Percentiles rank a stretch among this genome's conserved stretches.
Conservation (phyloP, 2,329 filamentous ascomycete species). For the Xylariaceae sp. region DNA sequence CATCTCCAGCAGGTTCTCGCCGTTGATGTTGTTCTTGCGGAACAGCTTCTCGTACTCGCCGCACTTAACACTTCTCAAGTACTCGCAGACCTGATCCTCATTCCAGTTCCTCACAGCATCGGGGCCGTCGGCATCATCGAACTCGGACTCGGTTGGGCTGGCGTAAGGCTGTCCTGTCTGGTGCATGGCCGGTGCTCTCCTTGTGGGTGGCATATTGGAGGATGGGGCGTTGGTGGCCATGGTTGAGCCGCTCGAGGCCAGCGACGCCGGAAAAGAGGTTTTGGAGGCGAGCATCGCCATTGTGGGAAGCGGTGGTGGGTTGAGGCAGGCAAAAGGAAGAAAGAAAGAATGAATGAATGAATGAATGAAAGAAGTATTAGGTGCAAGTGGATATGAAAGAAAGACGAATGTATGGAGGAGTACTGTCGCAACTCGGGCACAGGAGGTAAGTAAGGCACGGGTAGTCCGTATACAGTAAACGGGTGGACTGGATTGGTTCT, state of each 20-base stretch:
- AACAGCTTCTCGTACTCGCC: constrained; percentile 91
- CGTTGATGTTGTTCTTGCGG: constrained; percentile 91
- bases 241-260: constrained; percentile 43
- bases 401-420: background rate
- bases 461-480: background rate
- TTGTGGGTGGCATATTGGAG: constrained; percentile 47
- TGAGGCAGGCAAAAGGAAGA: constrained; percentile 20
- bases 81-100: constrained; percentile 86
- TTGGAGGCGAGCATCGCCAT: constrained; percentile 82
- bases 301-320: constrained; percentile 16
- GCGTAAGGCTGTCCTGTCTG: constrained; percentile 57
- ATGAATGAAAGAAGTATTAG: constrained; percentile 3
- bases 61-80: constrained; percentile 86
- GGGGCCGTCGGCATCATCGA: constrained; percentile 75
- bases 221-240: constrained; percentile 46
- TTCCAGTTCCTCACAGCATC: constrained; percentile 83
- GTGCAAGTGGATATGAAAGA: constrained; percentile 5
- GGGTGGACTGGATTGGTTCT: background rate
- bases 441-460: too few species aligned
- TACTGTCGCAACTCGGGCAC: too few species aligned
- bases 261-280: constrained; percentile 60
- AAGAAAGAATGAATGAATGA: constrained; percentile 3
- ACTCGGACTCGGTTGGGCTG: constrained; percentile 89
- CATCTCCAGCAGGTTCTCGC: constrained; percentile 93
- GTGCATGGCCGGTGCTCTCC: constrained; percentile 48